phyloP scores from a whole-genome alignment of 2,329 filamentous ascomycete species.

The Cladosporium cucumerinum region DNA sequence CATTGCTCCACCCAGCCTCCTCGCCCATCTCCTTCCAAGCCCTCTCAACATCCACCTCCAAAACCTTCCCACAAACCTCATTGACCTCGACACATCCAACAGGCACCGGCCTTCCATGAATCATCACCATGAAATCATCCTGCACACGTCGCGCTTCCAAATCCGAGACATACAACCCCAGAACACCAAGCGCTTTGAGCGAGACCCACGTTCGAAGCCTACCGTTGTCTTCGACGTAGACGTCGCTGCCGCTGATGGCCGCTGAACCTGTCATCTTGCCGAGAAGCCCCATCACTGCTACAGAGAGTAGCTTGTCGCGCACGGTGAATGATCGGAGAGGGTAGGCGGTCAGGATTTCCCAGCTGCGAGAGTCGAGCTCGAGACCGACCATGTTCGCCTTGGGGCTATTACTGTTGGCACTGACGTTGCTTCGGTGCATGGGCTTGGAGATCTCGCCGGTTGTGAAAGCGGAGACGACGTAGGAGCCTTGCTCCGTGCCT shows the following conservation, averaged over 20 bases:
- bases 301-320: conserved; percentile 43
- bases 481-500: conserved; percentile 61
- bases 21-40: conserved; percentile 77
- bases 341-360: conserved; percentile 78
- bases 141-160: conserved; percentile 51
- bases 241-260: conserved; percentile 64
- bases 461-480: conserved; percentile 70
- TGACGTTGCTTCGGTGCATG: conserved; percentile 32
- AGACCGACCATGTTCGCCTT: conserved; percentile 53
- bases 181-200: conserved; percentile 74
- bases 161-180: conserved; percentile 75
- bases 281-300: conserved; percentile 73
- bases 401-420: conserved; percentile 34
- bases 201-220: conserved; percentile 63
- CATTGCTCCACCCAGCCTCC: conserved; percentile 73
- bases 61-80: conserved; percentile 49
- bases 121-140: conserved; percentile 46
- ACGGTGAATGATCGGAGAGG: conserved; percentile 58
- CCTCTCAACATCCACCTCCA: conserved; percentile 71
- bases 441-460: conserved; percentile 60
- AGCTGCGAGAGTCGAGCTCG: conserved; percentile 62
- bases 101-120: conserved; percentile 70
- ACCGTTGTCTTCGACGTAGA: conserved; percentile 57
- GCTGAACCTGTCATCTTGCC: conserved; percentile 88
- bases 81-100: conserved; percentile 55